Conservation (phyloP, 257 asterid species). For the Nyctanthes arbortristis region DNA sequence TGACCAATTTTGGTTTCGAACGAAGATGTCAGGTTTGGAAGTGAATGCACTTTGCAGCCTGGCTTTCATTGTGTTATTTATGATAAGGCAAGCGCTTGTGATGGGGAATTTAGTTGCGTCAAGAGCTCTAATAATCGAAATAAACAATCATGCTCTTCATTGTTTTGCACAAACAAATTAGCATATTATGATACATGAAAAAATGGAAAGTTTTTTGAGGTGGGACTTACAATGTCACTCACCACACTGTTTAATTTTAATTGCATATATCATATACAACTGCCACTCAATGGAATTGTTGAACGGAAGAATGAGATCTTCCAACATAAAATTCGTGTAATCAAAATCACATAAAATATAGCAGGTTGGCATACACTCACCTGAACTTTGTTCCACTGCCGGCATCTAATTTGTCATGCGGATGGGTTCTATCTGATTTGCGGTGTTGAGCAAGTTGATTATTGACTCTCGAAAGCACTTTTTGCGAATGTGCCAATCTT, state of each 20-base stretch:
- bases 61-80: no score
- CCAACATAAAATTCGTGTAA: not conserved
- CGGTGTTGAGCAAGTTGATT: conserved; percentile 42
- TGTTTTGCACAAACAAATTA: not conserved
- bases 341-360: not conserved
- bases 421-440: conserved; percentile 27
- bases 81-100: no score
- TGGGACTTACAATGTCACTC: not conserved
- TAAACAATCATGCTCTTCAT: not conserved
- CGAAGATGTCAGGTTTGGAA: no score
- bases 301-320: not conserved
- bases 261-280: not conserved
- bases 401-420: conserved; percentile 23
- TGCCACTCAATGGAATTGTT: not conserved
- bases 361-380: conserved; percentile 21
- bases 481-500: conserved; percentile 49
- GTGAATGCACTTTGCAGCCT: no score
- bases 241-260: not conserved
- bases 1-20: no score
- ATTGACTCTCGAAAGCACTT: conserved; percentile 43
- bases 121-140: not conserved
- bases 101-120: no score
- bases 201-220: not conserved
- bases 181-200: not conserved
- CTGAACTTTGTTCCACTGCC: conserved; percentile 33